Percentiles rank a stretch among this genome's conserved stretches.
These are phyloP conservation scores for barrel medic (Medicago truncatula) DNA, from an alignment of 306 rosid genomes.

Conservation along the genomic window DNA sequence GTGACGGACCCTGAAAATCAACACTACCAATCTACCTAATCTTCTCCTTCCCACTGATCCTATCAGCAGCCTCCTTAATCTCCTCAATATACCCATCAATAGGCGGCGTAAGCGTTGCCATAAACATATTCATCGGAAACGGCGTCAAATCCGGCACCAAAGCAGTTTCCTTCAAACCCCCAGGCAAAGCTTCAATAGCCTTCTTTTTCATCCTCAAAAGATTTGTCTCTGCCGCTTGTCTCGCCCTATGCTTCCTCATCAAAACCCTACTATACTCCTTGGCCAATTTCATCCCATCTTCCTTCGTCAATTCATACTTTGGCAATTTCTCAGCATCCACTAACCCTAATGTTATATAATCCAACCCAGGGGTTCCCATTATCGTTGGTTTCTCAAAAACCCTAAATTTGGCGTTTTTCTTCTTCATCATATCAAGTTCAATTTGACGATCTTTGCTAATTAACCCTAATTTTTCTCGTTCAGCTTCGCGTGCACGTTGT, in stretches of 20 bases:
- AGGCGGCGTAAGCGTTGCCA: constrained; percentile 93
- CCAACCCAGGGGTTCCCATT: constrained; percentile 81
- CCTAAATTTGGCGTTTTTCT: constrained; percentile 43
- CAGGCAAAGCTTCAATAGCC: constrained; percentile 90
- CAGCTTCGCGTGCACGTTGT: constrained; percentile 64
- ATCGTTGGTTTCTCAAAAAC: constrained; percentile 66
- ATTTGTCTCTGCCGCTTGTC: constrained; percentile 77
- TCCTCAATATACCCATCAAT: constrained; percentile 73
- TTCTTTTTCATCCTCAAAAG: constrained; percentile 73
- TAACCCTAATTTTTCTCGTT: constrained; percentile 81
- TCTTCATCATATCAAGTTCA: constrained; percentile 69
- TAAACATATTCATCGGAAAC: constrained; percentile 69
- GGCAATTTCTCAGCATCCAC: constrained; percentile 87
- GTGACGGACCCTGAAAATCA: constrained; percentile 21
- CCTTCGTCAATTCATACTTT: constrained; percentile 67
- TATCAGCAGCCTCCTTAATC: constrained; percentile 81
- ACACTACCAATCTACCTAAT: constrained; percentile 47
- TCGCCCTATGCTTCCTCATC: constrained; percentile 80
- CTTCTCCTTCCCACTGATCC: constrained; percentile 72
- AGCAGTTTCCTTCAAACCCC: constrained; percentile 70
- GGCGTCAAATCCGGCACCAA: constrained; percentile 83
- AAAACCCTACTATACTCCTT: constrained; percentile 90
- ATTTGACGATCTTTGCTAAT: constrained; percentile 80
- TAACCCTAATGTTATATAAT: constrained; percentile 66
- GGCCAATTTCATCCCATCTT: constrained; percentile 82